Conservation (phyloP, 2,329 filamentous ascomycete species). For the Ascosphaera apis region DNA sequence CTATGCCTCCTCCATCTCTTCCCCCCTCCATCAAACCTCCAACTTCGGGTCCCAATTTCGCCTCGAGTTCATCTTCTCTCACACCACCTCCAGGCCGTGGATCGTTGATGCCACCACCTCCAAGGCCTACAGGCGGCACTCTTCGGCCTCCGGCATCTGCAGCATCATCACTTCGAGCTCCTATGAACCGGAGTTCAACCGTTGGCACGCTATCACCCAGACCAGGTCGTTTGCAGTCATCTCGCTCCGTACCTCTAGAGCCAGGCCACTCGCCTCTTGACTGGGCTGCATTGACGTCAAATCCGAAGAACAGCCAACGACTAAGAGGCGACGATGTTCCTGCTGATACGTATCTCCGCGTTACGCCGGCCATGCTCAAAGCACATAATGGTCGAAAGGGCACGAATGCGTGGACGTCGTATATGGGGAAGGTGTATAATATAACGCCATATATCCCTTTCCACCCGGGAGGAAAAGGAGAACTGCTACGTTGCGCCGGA, state of each 20-base stretch:
- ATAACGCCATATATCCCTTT: conserved; percentile 73
- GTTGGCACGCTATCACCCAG: conserved; percentile 18
- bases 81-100: background rate
- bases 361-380: conserved; percentile 63
- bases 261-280: conserved; percentile 88
- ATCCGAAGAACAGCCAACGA: conserved; percentile 30
- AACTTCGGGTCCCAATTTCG: background rate
- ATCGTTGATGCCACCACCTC: conserved; percentile 8
- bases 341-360: conserved; percentile 34
- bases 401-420: conserved; percentile 70
- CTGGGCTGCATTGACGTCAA: conserved; percentile 59
- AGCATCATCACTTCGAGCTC: conserved; percentile 20
- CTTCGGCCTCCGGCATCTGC: conserved; percentile 21
- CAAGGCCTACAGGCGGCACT: conserved; percentile 11
- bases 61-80: background rate
- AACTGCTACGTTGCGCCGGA: conserved; percentile 39
- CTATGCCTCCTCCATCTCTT: background rate
- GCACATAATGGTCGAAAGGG: conserved; percentile 61
- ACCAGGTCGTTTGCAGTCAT: conserved; percentile 19
- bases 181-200: conserved; percentile 15
- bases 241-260: conserved; percentile 45
- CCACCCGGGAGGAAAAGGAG: conserved; percentile 55
- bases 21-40: background rate
- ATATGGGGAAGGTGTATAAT: conserved; percentile 84
- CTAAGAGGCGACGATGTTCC: conserved; percentile 35